These are phyloP conservation scores for Heterobasidion parviporum DNA, from an alignment of 1,284 basidiomycete species.

Conservation along the genomic window DNA sequence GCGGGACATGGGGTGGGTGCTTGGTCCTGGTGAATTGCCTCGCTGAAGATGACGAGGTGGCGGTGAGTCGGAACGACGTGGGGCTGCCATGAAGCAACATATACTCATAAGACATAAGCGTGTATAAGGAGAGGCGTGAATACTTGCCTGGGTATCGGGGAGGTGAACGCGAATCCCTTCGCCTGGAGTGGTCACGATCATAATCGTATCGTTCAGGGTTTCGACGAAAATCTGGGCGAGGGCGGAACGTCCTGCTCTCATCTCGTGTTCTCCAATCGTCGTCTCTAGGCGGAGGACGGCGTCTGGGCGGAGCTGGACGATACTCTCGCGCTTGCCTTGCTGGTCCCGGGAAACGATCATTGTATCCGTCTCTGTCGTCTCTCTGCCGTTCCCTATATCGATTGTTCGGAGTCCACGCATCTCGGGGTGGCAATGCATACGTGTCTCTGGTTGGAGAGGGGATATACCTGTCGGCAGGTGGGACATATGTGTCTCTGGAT, in stretches of 20 bases:
- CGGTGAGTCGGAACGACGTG: neutral
- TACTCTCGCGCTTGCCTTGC: neutral
- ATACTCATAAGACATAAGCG: neutral
- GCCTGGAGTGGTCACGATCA: slow-evolving; percentile 3
- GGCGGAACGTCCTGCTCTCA: slow-evolving; percentile 7
- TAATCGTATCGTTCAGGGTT: slow-evolving; percentile 6
- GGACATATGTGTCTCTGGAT: neutral
- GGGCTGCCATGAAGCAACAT: neutral
- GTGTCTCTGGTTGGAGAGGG: neutral
- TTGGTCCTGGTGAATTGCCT: neutral
- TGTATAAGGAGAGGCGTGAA: neutral
- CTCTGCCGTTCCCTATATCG: neutral
- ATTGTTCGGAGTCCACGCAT: neutral
- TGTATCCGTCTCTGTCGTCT: neutral
- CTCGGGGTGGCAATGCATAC: neutral
- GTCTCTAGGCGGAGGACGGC: neutral
- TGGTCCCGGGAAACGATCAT: neutral
- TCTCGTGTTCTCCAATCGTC: slow-evolving; percentile 8
- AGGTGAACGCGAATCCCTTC: neutral
- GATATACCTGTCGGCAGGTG: neutral
- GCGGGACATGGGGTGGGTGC: neutral
- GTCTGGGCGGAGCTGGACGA: neutral
- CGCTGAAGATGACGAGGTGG: neutral
- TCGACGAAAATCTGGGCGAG: slow-evolving; percentile 3
- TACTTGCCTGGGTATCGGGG: neutral